Conservation (phyloP, 495 filamentous ascomycete species). For the Podospora sp. region DNA sequence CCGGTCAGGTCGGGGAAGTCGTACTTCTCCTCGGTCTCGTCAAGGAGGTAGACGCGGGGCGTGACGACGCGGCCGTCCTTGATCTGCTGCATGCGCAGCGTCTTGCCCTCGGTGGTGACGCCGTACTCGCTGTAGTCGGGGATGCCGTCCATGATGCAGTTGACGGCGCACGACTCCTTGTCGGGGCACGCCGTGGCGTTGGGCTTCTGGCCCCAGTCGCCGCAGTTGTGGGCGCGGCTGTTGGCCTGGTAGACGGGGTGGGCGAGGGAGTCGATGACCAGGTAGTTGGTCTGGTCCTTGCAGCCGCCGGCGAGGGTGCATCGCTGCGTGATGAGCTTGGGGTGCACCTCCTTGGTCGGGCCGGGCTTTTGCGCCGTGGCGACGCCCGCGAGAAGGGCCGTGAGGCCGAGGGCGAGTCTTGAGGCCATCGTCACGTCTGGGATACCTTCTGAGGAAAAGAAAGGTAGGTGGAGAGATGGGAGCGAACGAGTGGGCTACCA, state of each 20-base stretch:
- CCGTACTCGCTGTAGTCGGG: conserved; percentile 50
- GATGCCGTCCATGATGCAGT: conserved; percentile 56
- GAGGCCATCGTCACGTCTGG: conserved; percentile 22
- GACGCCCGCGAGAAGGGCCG: conserved; percentile 24
- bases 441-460: background rate
- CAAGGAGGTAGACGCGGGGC: conserved; percentile 66
- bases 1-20: conserved; percentile 61
- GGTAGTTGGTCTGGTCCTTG: conserved; percentile 50
- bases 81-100: conserved; percentile 53
- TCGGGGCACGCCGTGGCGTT: conserved; percentile 50
- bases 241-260: conserved; percentile 30
- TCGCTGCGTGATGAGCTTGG: conserved; percentile 57
- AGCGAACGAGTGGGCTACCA: background rate
- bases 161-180: conserved; percentile 47
- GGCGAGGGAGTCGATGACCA: conserved; percentile 60
- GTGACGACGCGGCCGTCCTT: conserved; percentile 34
- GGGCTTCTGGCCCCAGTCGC: conserved; percentile 51
- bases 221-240: conserved; percentile 24
- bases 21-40: conserved; percentile 54
- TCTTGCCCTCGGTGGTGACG: conserved; percentile 46
- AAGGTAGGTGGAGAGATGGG: background rate
- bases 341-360: conserved; percentile 47
- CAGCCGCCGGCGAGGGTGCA: conserved; percentile 58
- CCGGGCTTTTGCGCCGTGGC: conserved; percentile 31
- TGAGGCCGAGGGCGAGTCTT: conserved; percentile 19